Evolutionary conservation across 1,139 yeast genomes (phyloP).

Genomic region (Kodamaea plutei): DNA sequence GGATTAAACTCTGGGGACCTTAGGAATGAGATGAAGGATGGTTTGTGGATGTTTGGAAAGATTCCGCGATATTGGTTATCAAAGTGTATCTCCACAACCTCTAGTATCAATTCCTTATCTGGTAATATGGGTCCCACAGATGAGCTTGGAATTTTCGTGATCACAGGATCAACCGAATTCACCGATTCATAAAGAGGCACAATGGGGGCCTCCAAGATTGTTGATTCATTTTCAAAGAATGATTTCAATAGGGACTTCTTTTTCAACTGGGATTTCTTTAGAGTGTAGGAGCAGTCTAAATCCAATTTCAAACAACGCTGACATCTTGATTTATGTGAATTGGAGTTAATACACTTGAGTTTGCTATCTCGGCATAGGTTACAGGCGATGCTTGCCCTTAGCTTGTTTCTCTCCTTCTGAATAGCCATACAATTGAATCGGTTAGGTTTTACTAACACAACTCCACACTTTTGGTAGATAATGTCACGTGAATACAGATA

Average conservation of each 20-base stretch:
- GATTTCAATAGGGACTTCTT: constrained; percentile 5
- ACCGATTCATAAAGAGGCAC: no score
- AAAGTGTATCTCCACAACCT: constrained; percentile 27
- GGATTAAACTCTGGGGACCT: constrained; percentile 26
- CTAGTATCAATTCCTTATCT: constrained; percentile 19
- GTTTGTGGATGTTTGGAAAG: constrained; percentile 31
- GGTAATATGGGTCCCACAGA: constrained; percentile 18
- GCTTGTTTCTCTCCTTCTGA: no score
- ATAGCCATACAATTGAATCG: no score
- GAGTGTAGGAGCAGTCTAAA: constrained; percentile 20
- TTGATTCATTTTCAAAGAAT: background rate
- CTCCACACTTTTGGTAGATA: no score
- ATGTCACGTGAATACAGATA: constrained; percentile 2
- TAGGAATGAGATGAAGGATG: constrained; percentile 25
- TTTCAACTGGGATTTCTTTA: constrained; percentile 19
- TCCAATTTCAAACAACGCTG: constrained; percentile 19
- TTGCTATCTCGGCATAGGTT: constrained; percentile 21
- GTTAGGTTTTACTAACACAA: no score
- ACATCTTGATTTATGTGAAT: constrained; percentile 13
- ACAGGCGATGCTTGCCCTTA: constrained; percentile 25
- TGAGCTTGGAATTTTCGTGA: background rate
- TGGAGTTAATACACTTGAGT: constrained; percentile 19
- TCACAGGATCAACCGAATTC: background rate
- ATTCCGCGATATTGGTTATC: constrained; percentile 33
- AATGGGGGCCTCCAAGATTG: no score